Conservation (phyloP, 768 basidiomycete genomes). For the Boletellus sp. region DNA sequence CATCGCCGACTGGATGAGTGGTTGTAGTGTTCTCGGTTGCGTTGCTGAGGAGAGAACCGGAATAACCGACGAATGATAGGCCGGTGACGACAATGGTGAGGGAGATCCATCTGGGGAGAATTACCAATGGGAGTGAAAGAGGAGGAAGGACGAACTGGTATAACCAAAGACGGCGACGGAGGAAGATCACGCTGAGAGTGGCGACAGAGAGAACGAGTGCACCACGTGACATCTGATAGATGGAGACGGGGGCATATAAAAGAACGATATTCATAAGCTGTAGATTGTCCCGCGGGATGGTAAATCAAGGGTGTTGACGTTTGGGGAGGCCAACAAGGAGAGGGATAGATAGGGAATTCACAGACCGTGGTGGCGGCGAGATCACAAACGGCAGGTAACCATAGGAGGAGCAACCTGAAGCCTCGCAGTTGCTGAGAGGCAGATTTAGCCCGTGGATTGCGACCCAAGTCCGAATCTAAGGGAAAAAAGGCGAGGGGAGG, state of each 20-base stretch:
- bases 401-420: constrained; percentile 70
- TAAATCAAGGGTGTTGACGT: too few relatives aligned
- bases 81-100: constrained; percentile 86
- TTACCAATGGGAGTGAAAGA: constrained; percentile 3
- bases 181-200: constrained; percentile 84
- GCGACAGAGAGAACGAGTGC: constrained; percentile 94
- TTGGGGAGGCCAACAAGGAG: constrained; percentile 3
- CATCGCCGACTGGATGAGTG: constrained; percentile 30
- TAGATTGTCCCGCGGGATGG: constrained; percentile 12
- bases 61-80: constrained; percentile 80
- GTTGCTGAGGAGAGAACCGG: constrained; percentile 84
- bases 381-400: constrained; percentile 88
- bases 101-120: constrained; percentile 70
- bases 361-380: constrained; percentile 89
- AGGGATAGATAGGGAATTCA: constrained; percentile 20
- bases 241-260: constrained; percentile 92
- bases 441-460: constrained; percentile 33
- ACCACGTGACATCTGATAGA: constrained; percentile 95
- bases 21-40: constrained; percentile 46
- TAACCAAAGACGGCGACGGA: constrained; percentile 77
- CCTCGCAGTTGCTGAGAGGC: constrained; percentile 49
- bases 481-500: constrained; percentile 52
- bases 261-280: constrained; percentile 93
- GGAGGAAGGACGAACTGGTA: constrained; percentile 60
- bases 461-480: constrained; percentile 46